These are phyloP conservation scores for Daedaleopsis nitida DNA, from an alignment of 768 basidiomycete genomes.

Conservation along the genomic window DNA sequence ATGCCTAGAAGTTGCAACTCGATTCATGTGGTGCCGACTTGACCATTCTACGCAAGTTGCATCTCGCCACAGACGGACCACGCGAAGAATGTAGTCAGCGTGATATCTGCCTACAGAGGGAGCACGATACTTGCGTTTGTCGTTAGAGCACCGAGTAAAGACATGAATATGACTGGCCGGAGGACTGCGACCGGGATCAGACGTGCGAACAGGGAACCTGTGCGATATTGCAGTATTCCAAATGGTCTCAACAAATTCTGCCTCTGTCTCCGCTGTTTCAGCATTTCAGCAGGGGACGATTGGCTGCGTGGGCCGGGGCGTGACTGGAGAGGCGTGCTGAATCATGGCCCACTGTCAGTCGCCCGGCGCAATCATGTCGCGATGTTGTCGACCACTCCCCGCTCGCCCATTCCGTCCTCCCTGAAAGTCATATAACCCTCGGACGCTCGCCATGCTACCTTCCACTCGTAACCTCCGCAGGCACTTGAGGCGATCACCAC, in stretches of 20 bases:
- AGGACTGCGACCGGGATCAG: not conserved
- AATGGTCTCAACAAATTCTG: slow-evolving; percentile 4
- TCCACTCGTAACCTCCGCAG: not conserved
- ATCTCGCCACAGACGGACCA: not conserved
- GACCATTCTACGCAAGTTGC: not conserved
- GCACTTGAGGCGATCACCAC: not conserved
- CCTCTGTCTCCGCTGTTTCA: not conserved
- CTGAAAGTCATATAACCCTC: slow-evolving; percentile 7
- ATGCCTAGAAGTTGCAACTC: no score
- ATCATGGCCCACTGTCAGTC: slow-evolving; percentile 11
- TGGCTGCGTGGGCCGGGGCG: slow-evolving; percentile 5
- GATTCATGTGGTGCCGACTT: no score
- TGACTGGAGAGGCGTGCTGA: slow-evolving; percentile 20
- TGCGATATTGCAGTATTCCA: slow-evolving; percentile 13
- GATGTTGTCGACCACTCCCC: slow-evolving; percentile 20
- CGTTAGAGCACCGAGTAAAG: not conserved
- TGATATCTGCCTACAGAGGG: not conserved
- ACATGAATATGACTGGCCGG: not conserved
- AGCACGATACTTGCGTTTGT: not conserved
- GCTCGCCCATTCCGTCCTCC: slow-evolving; percentile 15
- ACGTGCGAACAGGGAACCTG: slow-evolving; percentile 10
- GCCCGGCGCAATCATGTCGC: slow-evolving; percentile 16
- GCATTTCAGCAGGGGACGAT: slow-evolving; percentile 1
- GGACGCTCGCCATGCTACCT: slow-evolving; percentile 13
- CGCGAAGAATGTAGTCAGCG: not conserved